Conservation (phyloP, 2,329 filamentous ascomycete species). For the Monilinia laxa region DNA sequence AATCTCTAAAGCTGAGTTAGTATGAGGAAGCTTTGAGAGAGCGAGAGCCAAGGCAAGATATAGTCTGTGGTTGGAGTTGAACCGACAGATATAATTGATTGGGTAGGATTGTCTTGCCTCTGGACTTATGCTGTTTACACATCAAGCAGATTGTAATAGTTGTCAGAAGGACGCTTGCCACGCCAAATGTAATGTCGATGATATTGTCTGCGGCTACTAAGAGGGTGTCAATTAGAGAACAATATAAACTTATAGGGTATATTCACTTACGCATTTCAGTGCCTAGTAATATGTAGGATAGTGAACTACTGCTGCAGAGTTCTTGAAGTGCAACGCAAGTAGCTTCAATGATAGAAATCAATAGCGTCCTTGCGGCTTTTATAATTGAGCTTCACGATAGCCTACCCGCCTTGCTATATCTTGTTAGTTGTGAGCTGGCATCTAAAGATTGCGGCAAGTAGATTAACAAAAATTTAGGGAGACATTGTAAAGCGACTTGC, state of each 20-base stretch:
- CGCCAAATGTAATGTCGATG: slow-evolving; percentile 6
- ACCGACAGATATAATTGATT: not conserved
- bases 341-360: not conserved
- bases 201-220: slow-evolving; percentile 12
- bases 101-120: not conserved
- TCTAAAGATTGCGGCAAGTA: not conserved
- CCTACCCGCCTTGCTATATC: not conserved
- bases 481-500: not conserved
- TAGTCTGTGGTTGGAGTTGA: not conserved
- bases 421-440: not conserved
- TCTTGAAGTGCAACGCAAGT: not conserved
- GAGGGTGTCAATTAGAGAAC: not conserved
- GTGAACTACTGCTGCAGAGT: not conserved
- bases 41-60: not conserved
- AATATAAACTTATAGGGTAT: not conserved
- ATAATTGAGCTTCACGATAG: not conserved
- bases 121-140: not conserved
- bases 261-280: slow-evolving; percentile 10
- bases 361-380: not conserved
- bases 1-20: slow-evolving; percentile 1
- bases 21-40: not conserved
- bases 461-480: not conserved
- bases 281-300: not conserved
- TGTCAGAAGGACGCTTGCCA: not conserved
- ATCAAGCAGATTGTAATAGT: not conserved